Conservation (phyloP, 352 stramenopile genomes). For the Phytophthora pini region DNA sequence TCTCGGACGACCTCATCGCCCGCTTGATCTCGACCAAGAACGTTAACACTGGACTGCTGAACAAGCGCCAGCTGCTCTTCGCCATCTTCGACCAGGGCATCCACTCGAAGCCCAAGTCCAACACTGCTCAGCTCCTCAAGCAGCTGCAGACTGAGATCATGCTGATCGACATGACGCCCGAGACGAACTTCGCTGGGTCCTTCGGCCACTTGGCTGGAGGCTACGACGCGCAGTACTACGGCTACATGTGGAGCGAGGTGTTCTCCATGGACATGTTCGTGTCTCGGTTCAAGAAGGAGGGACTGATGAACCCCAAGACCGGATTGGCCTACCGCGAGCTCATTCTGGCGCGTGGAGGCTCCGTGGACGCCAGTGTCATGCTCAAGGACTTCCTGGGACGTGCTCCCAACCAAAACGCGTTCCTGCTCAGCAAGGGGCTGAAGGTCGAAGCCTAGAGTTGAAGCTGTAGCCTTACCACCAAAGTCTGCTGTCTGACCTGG, state of each 20-base stretch:
- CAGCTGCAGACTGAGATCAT: conserved; percentile 88
- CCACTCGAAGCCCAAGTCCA: conserved; percentile 82
- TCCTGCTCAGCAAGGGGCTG: conserved; percentile 84
- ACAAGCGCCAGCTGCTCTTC: conserved; percentile 86
- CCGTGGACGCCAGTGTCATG: conserved; percentile 80
- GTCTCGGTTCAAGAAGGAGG: conserved; percentile 86
- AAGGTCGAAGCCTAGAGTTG: conserved; percentile 29
- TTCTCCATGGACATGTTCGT: conserved; percentile 93
- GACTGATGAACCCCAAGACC: conserved; percentile 81
- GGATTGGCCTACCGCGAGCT: conserved; percentile 87
- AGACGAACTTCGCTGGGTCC: conserved; percentile 84
- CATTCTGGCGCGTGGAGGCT: conserved; percentile 85
- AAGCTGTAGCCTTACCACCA: conserved; percentile 12
- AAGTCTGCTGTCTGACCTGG: conserved; percentile 5
- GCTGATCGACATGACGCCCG: conserved; percentile 87
- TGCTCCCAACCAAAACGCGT: conserved; percentile 79
- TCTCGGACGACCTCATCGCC: conserved; percentile 84
- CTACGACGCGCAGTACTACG: conserved; percentile 87
- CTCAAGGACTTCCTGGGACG: conserved; percentile 84
- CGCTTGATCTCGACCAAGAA: conserved; percentile 90
- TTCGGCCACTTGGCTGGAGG: conserved; percentile 85
- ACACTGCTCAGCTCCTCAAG: conserved; percentile 82
- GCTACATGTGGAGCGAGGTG: conserved; percentile 92
- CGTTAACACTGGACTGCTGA: conserved; percentile 79
- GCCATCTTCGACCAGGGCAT: conserved; percentile 89